Percentiles rank a stretch among this genome's conserved stretches.
Conservation (phyloP, 768 basidiomycete genomes). For the Ramaria sp. region DNA sequence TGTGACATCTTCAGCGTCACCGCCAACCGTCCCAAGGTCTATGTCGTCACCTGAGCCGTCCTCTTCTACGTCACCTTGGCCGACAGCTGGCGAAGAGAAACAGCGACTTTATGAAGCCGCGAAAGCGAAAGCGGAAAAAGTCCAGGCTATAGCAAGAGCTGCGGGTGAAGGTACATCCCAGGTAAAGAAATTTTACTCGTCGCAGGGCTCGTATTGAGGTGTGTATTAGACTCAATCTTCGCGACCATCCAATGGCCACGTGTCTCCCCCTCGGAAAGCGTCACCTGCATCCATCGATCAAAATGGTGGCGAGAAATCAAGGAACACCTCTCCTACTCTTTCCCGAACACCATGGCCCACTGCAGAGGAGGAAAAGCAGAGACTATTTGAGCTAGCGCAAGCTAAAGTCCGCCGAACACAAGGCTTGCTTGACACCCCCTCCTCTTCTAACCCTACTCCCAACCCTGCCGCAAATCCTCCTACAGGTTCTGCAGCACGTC, state of each 20-base stretch:
- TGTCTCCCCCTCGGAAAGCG: constrained; percentile 5
- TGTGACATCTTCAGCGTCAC: neutral
- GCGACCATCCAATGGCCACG: constrained; percentile 13
- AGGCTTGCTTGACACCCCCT: neutral
- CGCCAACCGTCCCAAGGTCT: neutral
- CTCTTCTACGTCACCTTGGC: constrained; percentile 31
- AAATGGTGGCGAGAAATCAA: constrained; percentile 9
- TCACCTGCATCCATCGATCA: constrained; percentile 10
- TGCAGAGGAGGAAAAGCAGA: constrained; percentile 68
- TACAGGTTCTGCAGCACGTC: neutral
- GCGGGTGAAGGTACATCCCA: neutral
- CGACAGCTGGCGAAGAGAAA: constrained; percentile 70
- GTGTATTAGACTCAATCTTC: constrained; percentile 9
- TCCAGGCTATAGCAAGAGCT: neutral
- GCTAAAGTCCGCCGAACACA: constrained; percentile 35
- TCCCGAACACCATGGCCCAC: constrained; percentile 37
- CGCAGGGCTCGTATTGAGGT: neutral
- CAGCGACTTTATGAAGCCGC: constrained; percentile 57
- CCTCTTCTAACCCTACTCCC: neutral
- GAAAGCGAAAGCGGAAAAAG: constrained; percentile 43
- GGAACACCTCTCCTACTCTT: neutral
- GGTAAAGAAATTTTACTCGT: neutral
- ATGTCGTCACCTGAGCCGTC: constrained; percentile 1
- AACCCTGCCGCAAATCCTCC: neutral
- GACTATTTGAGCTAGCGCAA: constrained; percentile 59